Evolutionary conservation across 2,329 filamentous ascomycete species (phyloP).

Genomic region (Aphanocladium album): DNA sequence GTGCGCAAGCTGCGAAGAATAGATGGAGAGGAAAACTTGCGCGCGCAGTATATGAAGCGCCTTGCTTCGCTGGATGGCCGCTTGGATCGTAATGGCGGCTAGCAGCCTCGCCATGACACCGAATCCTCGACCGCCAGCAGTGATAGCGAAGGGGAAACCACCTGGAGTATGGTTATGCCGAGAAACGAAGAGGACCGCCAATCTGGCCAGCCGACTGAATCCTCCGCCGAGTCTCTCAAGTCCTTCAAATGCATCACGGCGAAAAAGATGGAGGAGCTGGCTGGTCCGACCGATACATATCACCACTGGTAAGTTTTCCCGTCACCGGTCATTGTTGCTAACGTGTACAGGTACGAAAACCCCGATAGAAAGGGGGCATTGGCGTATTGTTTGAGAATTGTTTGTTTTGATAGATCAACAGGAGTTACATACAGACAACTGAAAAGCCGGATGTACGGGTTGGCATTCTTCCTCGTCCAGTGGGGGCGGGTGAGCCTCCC

Average conservation of each 20-base stretch:
- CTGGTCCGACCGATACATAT: background rate
- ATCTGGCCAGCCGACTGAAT: no score
- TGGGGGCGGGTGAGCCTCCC: background rate
- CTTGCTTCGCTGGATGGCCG: no score
- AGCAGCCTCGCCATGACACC: no score
- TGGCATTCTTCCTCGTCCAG: background rate
- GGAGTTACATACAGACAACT: background rate
- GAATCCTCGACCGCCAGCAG: no score
- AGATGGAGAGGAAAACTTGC: no score
- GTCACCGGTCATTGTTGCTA: background rate
- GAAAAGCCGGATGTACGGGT: background rate
- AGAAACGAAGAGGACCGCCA: no score
- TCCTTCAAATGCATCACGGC: constrained; percentile 3
- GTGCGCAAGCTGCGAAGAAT: no score
- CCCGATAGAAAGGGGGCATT: background rate
- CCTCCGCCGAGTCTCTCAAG: background rate
- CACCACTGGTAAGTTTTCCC: background rate
- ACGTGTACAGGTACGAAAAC: background rate
- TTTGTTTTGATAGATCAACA: background rate
- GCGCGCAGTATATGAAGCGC: no score
- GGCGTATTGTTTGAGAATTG: background rate
- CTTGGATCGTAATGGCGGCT: no score
- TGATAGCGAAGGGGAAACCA: no score
- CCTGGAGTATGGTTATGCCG: no score
- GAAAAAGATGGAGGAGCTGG: background rate